Evolutionary conservation across 345 rosid genomes (phyloP), one percentile per base, ranked within the genome.

Genomic region (Lagerstroemia speciosa): DNA sequence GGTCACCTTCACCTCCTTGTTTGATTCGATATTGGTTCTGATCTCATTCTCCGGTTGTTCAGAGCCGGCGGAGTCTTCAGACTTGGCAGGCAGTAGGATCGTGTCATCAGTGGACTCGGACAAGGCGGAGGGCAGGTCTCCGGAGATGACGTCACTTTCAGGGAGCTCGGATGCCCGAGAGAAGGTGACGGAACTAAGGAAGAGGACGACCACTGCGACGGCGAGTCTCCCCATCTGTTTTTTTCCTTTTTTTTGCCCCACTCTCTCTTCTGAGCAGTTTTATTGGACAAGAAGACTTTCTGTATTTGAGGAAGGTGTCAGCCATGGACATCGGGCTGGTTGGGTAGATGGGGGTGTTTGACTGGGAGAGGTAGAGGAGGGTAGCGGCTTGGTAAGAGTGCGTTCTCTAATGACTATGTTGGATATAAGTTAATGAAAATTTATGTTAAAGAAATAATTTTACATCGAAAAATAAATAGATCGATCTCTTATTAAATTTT

Each of bases 141-240:
- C 52, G 27, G 26, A 20, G 45, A 14, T 22, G 66, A 0, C 24
- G 3, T 20, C n/a, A 9, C 2, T 41, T 41, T 41, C 46, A 2
- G 46, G 46, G 15, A 64, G 3, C 22, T 64, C 66, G 1, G 36
- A 16, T 17, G 81, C 82, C 14, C 41, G 36, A 5, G 83, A 41
- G 43, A 79, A 8, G 60, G 77, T 37, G 27, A 79, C 43, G 2
- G 77, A 7, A 65, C 73, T 41, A 1, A 58, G 33, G 66, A 77
- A 53, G 70, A 81, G 36, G 32, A 46, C 72, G 34, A 78, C 22
- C 58, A 67, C 60, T 30, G 67, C 31, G 72, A 74, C 20, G 37
- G 52, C 31, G 27, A 78, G 70, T 7, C 38, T 79, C 3, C 74
- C 78, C 89, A 85, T 85, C 29, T 63, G 14, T n/a, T n/a, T n/a